phyloP scores from a whole-genome alignment of 164 flowering plant species.

The Nymphaea colorata region DNA sequence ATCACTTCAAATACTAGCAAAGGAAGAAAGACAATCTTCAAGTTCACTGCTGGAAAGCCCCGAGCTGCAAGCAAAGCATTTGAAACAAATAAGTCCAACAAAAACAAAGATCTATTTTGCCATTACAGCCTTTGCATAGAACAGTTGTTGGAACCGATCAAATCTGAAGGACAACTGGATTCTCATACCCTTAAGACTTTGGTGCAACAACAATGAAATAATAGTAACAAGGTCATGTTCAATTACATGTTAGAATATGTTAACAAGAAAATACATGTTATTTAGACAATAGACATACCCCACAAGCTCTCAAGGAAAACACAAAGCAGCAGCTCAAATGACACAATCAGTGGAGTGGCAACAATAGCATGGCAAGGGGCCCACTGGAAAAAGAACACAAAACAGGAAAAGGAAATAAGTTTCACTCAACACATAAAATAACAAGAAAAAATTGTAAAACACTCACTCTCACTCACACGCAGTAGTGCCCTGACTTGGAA shows the following conservation, averaged over 20 bases:
- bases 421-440: background rate
- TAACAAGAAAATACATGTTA: background rate
- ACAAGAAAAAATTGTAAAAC: background rate
- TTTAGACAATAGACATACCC: conserved; percentile 30
- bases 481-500: too few species aligned
- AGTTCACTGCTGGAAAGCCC: conserved; percentile 41
- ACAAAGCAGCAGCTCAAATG: conserved; percentile 89
- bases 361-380: conserved; percentile 94
- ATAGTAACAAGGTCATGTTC: background rate
- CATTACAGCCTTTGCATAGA: too few species aligned
- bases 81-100: background rate
- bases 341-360: conserved; percentile 70
- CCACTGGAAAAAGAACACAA: conserved; percentile 52
- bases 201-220: background rate
- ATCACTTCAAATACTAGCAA: conserved; percentile 61
- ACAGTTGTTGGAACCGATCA: too few species aligned
- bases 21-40: conserved; percentile 90
- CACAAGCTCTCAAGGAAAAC: conserved; percentile 68
- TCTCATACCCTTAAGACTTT: too few species aligned
- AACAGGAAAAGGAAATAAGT: background rate
- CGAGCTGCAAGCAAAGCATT: conserved; percentile 16
- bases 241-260: background rate
- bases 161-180: too few species aligned
- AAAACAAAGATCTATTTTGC: background rate
- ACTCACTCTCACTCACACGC: too few species aligned